Conservation (phyloP, 169 alveolate genomes). For the Babesia bovis region DNA sequence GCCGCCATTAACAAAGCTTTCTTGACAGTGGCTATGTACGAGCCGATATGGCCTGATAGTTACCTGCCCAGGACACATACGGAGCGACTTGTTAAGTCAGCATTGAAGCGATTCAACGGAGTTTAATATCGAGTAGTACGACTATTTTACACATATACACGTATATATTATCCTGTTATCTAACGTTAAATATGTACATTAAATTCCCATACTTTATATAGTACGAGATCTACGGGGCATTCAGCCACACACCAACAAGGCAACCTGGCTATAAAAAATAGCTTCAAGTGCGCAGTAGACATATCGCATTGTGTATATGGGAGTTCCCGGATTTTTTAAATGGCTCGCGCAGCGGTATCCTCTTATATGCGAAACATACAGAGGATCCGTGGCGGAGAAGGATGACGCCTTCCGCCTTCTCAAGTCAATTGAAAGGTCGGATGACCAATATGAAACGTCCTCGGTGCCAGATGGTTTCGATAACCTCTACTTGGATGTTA, state of each 20-base stretch:
- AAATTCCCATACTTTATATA: too few species aligned
- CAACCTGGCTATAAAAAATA: too few species aligned
- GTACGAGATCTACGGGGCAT: too few species aligned
- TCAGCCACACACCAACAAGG: too few species aligned
- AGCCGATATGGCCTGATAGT: conserved; percentile 35
- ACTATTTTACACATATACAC: too few species aligned
- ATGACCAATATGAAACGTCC: not conserved
- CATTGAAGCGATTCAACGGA: conserved; percentile 14
- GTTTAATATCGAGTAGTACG: too few species aligned
- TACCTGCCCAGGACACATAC: conserved; percentile 41
- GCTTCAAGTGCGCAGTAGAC: too few species aligned
- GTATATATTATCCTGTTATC: too few species aligned
- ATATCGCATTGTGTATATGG: conserved; percentile 28
- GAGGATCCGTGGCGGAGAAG: conserved; percentile 59
- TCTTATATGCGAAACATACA: conserved; percentile 57
- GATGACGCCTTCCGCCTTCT: conserved; percentile 57
- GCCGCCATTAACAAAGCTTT: conserved; percentile 3
- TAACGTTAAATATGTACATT: too few species aligned
- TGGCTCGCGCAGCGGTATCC: conserved; percentile 73
- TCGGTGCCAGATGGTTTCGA: conserved; percentile 79
- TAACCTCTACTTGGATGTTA: conserved; percentile 92
- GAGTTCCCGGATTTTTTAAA: conserved; percentile 60
- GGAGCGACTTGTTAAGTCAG: conserved; percentile 19
- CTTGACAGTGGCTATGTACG: conserved; percentile 37
- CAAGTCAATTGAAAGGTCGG: conserved; percentile 20